Evolutionary conservation across 73 alveolate genomes (phyloP), one percentile per base, ranked within the genome.

Genomic region (Blepharisma japonicum): DNA sequence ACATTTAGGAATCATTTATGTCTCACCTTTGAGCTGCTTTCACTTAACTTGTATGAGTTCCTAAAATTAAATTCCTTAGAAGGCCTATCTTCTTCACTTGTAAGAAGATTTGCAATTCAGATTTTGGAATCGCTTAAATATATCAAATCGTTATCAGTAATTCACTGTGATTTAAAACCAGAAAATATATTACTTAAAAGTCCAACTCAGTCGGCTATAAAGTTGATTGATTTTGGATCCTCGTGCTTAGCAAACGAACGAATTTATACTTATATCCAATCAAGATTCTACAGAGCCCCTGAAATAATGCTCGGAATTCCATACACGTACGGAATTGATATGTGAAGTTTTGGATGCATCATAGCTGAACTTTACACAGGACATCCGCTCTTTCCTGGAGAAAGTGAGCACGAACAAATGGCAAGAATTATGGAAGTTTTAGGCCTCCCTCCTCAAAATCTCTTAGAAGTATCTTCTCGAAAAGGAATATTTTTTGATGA

Each of bases 301-400:
- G 94, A 88, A 71, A 71, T 88, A 51, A 71, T 86, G 55, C 85
- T 89, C 6, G 89, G 96, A 14, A 71, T 86, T 56, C 76, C 84
- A 54, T 89, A 88, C 54, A 81, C 76, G 49, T 67, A 71, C 20
- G 74, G 84, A 39, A 87, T 89, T 51, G 96, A 89, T 89, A 86
- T 89, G 68, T 89, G 88, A 83, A 78, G 83, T n/a, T 71, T 87
- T 71, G 96, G 96, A 5, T 90, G 96, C 68, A 87, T 90, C 38
- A 38, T 90, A 53, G 93, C 83, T 53, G 96, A 90, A 54, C 56
- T 90, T 0, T 78, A 78, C 9, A 77, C 80, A 14, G 91, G 90
- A 5, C 71, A 45, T n/a, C 94, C 96, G 25, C 80, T 90, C 9
- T 87, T 90, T 78, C 55, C 91, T 53, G 96, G 94, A 21, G 89